Evolutionary conservation across 2,329 filamentous ascomycete species (phyloP), one percentile per base, ranked within the genome.

Genomic region (Botryotinia calthae): DNA sequence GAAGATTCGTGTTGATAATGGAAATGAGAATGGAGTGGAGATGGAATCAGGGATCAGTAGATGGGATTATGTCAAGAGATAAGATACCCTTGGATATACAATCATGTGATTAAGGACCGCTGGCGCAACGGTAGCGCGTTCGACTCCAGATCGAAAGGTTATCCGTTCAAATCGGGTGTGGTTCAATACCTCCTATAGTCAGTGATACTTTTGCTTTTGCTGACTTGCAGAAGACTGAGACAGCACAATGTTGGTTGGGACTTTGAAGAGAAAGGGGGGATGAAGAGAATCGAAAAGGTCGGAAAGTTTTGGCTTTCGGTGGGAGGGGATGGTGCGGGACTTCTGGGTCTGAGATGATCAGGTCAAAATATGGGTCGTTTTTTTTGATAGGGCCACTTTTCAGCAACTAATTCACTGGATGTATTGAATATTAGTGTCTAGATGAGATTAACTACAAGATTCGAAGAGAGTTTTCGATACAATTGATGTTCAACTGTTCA

Each of bases 131-230:
- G 75, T 76, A 76, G 73, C 75, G 75, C 75, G 75, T 76, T 73
- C 76, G 78, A 78, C 75, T 79, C 78, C 78, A 79, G 78, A 79
- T 76, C 77, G 76, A 77, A 79, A 79, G 78, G 78, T 79, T 79
- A 74, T 78, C 78, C 74, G 77, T 79, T 78, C 77, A 78, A 79
- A 79, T 79, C 78, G 73, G 77, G 76, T 75, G 72, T 72, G 76
- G 75, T 76, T 79, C 76, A 77, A 74, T 72, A 67, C 74, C 75
- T 71, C 73, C 22, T 51, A 4, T 46, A 3, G 1, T 63, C 44
- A 12, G 9, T 1, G 1, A 14, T 31, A 0, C 44, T 71, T 71
- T 71, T 56, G 12, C 54, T 70, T 62, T 46, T 34, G 34, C 2
- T 0, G 1, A 0, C 20, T 48, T 22, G 16, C 2, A 7, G 12